These are phyloP conservation scores for Cyberlindnera americana DNA, from an alignment of 805 yeast species.

Conservation along the genomic window DNA sequence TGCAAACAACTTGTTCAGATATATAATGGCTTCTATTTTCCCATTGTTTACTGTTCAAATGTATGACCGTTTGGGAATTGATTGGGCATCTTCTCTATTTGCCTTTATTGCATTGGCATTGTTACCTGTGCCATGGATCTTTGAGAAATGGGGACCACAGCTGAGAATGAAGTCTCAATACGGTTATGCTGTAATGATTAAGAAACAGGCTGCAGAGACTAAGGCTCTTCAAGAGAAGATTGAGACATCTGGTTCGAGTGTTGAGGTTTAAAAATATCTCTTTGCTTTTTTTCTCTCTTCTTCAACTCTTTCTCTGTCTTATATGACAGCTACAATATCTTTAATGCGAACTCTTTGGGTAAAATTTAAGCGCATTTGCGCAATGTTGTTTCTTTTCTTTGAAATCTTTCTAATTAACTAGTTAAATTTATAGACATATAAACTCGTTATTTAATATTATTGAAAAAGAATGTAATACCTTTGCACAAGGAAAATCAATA, in stretches of 20 bases:
- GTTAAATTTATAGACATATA: no score
- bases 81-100: conserved; percentile 76
- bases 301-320: no score
- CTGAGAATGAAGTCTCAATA: conserved; percentile 55
- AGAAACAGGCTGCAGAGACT: conserved; percentile 35
- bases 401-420: no score
- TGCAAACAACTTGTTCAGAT: conserved; percentile 79
- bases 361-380: no score
- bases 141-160: conserved; percentile 52
- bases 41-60: conserved; percentile 85
- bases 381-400: no score
- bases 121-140: conserved; percentile 74
- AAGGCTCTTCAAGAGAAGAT: conserved; percentile 13
- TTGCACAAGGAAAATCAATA: no score
- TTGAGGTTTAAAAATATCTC: conserved; percentile 4
- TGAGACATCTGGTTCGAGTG: conserved; percentile 13
- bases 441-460: no score
- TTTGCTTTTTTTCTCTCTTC: no score
- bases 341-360: no score
- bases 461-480: no score
- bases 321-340: no score
- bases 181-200: conserved; percentile 53
- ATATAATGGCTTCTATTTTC: conserved; percentile 70
- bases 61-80: conserved; percentile 66
- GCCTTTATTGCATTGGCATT: conserved; percentile 62